A percentile compares a stretch with the other conserved stretches of the same genome.
Evolutionary conservation across 2,329 filamentous ascomycete genomes (phyloP).

Genomic region (Coniosporium tulheliwenetii): DNA sequence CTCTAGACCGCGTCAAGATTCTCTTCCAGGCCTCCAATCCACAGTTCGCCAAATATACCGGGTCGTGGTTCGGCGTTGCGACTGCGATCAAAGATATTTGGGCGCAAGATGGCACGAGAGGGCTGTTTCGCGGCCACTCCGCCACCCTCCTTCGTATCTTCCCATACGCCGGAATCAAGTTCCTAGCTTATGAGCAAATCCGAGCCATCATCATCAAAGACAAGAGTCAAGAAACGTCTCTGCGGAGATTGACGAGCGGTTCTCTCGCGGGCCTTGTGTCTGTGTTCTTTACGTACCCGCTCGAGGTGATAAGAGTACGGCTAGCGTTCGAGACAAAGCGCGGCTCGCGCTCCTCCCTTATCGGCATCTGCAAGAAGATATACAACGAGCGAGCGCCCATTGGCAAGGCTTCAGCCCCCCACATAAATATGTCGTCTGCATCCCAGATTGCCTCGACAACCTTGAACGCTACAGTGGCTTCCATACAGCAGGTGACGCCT

Average conservation of each 20-base stretch:
- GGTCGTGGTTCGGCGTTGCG: conserved; percentile 74
- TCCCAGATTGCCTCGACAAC: conserved; percentile 21
- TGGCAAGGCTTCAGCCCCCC: conserved; percentile 10
- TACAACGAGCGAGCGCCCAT: conserved; percentile 54
- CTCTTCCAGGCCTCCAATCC: conserved; percentile 94
- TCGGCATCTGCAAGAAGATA: conserved; percentile 70
- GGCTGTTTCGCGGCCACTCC: conserved; percentile 86
- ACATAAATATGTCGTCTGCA: conserved; percentile 7
- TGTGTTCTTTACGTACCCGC: conserved; percentile 90
- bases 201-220: conserved; percentile 60
- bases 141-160: conserved; percentile 90
- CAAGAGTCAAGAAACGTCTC: conserved; percentile 60
- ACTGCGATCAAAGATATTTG: conserved; percentile 76
- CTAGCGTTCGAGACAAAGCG: conserved; percentile 86
- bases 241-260: conserved; percentile 60
- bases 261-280: conserved; percentile 71
- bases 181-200: conserved; percentile 94
- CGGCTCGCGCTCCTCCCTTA: conserved; percentile 43
- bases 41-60: conserved; percentile 82
- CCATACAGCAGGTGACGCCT: conserved; percentile 39
- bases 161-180: conserved; percentile 95
- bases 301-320: conserved; percentile 85
- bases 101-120: conserved; percentile 51
- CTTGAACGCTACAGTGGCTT: conserved; percentile 23
- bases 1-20: conserved; percentile 95